Conservation (phyloP, 495 filamentous ascomycete species). For the Parachaetomium inaequale region DNA sequence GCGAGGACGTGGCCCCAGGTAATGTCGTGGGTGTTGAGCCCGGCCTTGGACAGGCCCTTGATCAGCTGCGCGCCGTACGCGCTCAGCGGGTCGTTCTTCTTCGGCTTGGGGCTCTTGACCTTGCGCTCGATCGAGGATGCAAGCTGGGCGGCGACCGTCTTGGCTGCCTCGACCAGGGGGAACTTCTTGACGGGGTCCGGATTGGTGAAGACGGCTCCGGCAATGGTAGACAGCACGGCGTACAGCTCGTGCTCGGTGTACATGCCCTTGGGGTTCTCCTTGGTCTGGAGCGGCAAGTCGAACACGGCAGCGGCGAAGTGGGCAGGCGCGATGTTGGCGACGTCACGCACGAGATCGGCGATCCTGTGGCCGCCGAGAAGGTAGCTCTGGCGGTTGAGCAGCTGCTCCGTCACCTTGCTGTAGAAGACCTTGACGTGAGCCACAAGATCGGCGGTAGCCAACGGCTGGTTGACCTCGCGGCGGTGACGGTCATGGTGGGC, state of each 20-base stretch:
- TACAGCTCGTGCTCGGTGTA: constrained; percentile 81
- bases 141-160: constrained; percentile 55
- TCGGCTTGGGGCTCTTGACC: constrained; percentile 60
- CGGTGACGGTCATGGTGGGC: constrained; percentile 43
- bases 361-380: constrained; percentile 56
- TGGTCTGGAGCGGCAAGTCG: constrained; percentile 68
- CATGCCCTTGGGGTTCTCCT: constrained; percentile 62
- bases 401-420: constrained; percentile 57
- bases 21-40: constrained; percentile 62
- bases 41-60: constrained; percentile 62
- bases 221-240: constrained; percentile 67
- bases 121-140: constrained; percentile 36
- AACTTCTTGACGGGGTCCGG: constrained; percentile 51
- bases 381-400: constrained; percentile 64
- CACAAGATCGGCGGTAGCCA: constrained; percentile 55
- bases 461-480: constrained; percentile 56
- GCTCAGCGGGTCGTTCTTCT: constrained; percentile 53
- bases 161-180: constrained; percentile 58
- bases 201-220: constrained; percentile 48
- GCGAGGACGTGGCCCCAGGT: constrained; percentile 68
- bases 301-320: constrained; percentile 72
- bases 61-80: constrained; percentile 70
- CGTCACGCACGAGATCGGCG: constrained; percentile 73
- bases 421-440: constrained; percentile 60
- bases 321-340: constrained; percentile 69